phyloP scores from a whole-genome alignment of 768 basidiomycete genomes.

The Rhodosporidiobolus odoratus region DNA sequence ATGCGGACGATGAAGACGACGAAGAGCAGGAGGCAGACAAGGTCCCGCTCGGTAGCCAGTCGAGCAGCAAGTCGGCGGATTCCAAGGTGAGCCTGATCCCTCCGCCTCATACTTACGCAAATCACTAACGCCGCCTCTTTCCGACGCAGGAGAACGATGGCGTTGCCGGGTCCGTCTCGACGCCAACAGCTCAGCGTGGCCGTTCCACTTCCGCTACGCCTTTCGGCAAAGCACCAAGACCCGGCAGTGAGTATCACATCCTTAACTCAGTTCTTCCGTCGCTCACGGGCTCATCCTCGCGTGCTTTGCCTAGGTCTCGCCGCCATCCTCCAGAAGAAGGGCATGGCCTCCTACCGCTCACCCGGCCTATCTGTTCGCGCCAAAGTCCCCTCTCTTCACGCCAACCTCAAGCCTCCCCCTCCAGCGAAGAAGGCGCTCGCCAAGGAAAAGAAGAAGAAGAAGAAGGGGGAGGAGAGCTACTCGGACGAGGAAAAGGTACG shows the following conservation, averaged over 20 bases:
- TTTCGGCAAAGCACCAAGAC: conserved; percentile 9
- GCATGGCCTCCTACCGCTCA: conserved; percentile 6
- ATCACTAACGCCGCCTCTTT: not conserved
- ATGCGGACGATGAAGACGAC: conserved; percentile 11
- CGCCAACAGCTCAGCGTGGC: not conserved
- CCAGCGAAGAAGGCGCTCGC: conserved; percentile 8
- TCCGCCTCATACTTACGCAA: no score
- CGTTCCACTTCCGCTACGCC: conserved; percentile 2
- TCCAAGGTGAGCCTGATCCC: conserved; percentile 1
- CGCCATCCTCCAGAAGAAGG: conserved; percentile 14
- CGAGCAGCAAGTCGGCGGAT: not conserved
- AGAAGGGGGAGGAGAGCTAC: conserved; percentile 33
- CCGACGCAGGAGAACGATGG: conserved; percentile 18
- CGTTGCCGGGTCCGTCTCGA: not conserved
- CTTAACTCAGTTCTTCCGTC: not conserved
- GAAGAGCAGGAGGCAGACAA: not conserved
- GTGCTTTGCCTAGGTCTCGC: conserved; percentile 20
- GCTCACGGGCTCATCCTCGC: not conserved
- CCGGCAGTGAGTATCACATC: conserved; percentile 14
- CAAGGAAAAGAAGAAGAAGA: conserved; percentile 22
- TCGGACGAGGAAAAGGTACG: conserved; percentile 41
- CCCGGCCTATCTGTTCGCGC: conserved; percentile 18
- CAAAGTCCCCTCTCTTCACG: conserved; percentile 24
- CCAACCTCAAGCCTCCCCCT: conserved; percentile 33
- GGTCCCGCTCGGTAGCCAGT: not conserved